Evolutionary conservation across 2,329 filamentous ascomycete genomes (phyloP), one percentile per base, ranked within the genome.

Genomic region (Fusarium irregulare): DNA sequence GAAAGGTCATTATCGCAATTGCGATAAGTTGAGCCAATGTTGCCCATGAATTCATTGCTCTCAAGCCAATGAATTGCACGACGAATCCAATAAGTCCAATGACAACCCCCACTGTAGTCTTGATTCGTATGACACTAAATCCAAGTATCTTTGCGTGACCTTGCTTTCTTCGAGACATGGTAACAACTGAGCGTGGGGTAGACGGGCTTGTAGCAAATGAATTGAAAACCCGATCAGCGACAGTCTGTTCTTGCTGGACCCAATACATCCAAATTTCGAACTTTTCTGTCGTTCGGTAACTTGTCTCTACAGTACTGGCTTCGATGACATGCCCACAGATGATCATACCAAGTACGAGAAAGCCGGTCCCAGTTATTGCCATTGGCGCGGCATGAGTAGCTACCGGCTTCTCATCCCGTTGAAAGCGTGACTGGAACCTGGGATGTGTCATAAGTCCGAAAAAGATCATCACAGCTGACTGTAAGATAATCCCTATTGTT

Each of bases 261-360:
- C 77, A 80, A 6, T 77, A 21, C n/a, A 65, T 16, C 6, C 37
- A n/a, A 44, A 4, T 78, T 10, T 20, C 58, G 49, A 27, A 61
- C 55, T 23, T 51, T 42, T 28, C 30, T 55, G 66, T 4, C 4
- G 11, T 18, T 0, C 7, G 16, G 64, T 74, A 77, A 6, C 25
- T 54, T 0, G 44, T 60, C 62, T 81, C 76, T 3, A 27, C 25
- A 0, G 78, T 79, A 44, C 77, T 78, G 11, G 47, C 55, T 23
- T 80, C 76, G 5, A 81, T 75, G 3, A 80, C 75, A 46, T 75
- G 72, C 1, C 73, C 71, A 53, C 78, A 81, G 2, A 79, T 40
- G 0, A 78, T 40, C 41, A 81, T 68, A 0, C 78, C 78, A 2
- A 60, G 1, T 0, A 75, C 66, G 14, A 81, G 42, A 1, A 77